Evolutionary conservation across 148 eudicot species (phyloP), one percentile per base, ranked within the genome.

Genomic region (Rhododendron williamsianum): DNA sequence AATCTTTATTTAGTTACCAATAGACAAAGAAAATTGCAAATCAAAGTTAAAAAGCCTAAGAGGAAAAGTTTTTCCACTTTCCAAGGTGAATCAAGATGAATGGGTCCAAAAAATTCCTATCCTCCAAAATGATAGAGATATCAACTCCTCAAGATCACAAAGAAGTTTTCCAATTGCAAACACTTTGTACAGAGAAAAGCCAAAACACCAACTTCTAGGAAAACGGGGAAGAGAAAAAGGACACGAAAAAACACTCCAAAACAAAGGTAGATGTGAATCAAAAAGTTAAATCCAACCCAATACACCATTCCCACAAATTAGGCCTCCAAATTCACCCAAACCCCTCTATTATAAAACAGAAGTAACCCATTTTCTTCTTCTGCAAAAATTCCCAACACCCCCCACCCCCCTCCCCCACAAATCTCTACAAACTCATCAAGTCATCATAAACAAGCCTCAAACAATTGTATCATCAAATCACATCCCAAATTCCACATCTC

Each of bases 401-500:
- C 35, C 35, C 35, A 33, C 35, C 35, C 35, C 2, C 16, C 51
- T 76, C 35, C 2, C 16, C 52, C 81, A 27, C 83, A 85, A 48
- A 69, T 58, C 87, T 86, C 74, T 81, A 81, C 80, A 86, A n/a
- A 82, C 76, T 71, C 15, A 13, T 49, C 45, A 41, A 52, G 18
- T 52, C 71, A 30, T 49, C 80, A 81, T 36, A 36, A 80, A 36
- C 15, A 80, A 30, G 38, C 18, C 38, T 30, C 74, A 45, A 80
- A 4, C 84, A 71, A 25, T 83, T 71, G 33, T 60, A 30, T 69
- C 87, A 36, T 81, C 65, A 71, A 67, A 80, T 89, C 89, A 90
- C 82, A 89, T 84, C 84, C 90, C 86, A 86, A 90, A 88, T 72
- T 92, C 90, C 90, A 87, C 86, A 74, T 89, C 92, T 87, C 87